Base-by-base conservation (phyloP, 768 basidiomycete genomes). In the Termitomyces titanicus region DNA sequence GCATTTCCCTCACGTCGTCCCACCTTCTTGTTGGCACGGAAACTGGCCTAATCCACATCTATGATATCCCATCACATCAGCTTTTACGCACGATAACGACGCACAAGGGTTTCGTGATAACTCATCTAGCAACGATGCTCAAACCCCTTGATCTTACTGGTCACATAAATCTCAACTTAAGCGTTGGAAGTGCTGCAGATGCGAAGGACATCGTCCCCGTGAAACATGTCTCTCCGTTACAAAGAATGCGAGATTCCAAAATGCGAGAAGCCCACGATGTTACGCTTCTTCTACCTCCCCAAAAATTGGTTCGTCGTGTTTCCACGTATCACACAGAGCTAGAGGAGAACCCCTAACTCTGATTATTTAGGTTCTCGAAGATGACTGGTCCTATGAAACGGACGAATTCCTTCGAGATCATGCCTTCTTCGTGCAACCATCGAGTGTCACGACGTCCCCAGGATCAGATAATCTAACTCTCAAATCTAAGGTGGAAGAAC, bases 31-130 rank as follows among this genome's bases (percentile, higher is more conserved):
- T 84, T 31, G 94, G 96, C 20, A 95, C 93, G 0, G 68, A 79
- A 2, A 69, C 79, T 2, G 93, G 93, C 2, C 66, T 83, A 12
- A 80, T 98, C 47, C 80, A 92, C 54, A 69, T 94, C 37, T 93
- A 94, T 67, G 91, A 97, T 58, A 80, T 96, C 29, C 84, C 92
- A 2, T 96, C 96, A 0, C 92, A 94, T 64, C 95, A 98, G 66
- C 83, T 85, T 27, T 74, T 97, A 25, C 88, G 94, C 44, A 88
- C 89, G 25, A 84, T 98, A 60, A 79, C 82, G 17, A 77, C 86
- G 0, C 88, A 83, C 67, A 88, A 84, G 61, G 82, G 83, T 42
- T 67, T 83, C 61, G 70, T 82, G 31, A 85, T 98, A 66, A 85
- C 91, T 15, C 76, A 85, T 68, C 70, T 99, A 6, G 72, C 79